Evolutionary conservation across 2,329 filamentous ascomycete genomes (phyloP).

Genomic region (Cercospora sp.): DNA sequence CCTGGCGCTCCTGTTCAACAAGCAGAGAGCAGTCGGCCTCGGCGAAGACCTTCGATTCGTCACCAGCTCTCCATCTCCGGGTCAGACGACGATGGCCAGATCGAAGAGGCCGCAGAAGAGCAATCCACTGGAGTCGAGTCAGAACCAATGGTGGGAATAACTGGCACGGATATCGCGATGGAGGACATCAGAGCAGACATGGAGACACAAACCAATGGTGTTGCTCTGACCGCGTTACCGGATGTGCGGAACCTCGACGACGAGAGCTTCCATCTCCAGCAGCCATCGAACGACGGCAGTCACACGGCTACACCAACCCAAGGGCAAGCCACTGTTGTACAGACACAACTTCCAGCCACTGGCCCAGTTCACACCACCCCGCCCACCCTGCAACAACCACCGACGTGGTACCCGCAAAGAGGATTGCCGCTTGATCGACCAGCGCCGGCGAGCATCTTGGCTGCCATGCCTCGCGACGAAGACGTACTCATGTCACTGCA

Average conservation of each 20-base stretch:
- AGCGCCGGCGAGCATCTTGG: constrained; percentile 65
- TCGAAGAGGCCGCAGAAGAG: constrained; percentile 79
- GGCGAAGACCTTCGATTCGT: constrained; percentile 78
- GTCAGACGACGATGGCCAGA: constrained; percentile 81
- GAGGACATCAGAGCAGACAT: constrained; percentile 85
- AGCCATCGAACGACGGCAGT: constrained; percentile 81
- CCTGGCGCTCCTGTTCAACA: constrained; percentile 68
- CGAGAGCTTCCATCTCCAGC: constrained; percentile 91
- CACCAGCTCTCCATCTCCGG: constrained; percentile 86
- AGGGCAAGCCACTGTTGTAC: constrained; percentile 33
- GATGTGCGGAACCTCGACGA: constrained; percentile 81
- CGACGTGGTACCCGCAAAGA: constrained; percentile 34
- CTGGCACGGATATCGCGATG: constrained; percentile 73
- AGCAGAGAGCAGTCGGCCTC: constrained; percentile 52
- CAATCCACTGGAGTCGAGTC: constrained; percentile 72
- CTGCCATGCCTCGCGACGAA: constrained; percentile 93
- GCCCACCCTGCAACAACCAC: constrained; percentile 67
- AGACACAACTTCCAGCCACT: constrained; percentile 49
- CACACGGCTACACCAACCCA: constrained; percentile 68
- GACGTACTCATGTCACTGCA: constrained; percentile 98
- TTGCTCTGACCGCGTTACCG: constrained; percentile 69
- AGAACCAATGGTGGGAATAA: constrained; percentile 75
- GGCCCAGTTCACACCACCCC: constrained; percentile 71
- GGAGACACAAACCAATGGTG: constrained; percentile 64
- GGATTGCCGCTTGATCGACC: constrained; percentile 32